phyloP scores from a whole-genome alignment of 2,329 filamentous ascomycete species.

The Calycina marina region DNA sequence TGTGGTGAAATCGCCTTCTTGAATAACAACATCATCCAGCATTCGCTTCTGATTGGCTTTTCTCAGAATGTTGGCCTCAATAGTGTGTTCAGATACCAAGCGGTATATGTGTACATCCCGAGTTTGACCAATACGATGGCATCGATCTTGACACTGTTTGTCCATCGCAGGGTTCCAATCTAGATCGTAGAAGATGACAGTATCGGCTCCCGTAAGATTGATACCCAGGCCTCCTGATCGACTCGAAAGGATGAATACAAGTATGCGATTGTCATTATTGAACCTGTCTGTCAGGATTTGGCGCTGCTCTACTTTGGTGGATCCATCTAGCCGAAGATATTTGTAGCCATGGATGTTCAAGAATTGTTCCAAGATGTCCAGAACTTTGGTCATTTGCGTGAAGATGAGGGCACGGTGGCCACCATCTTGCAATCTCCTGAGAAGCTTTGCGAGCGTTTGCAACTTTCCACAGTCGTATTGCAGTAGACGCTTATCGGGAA shows the following conservation, averaged over 20 bases:
- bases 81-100: constrained; percentile 82
- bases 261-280: constrained; percentile 83
- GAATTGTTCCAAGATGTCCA: constrained; percentile 95
- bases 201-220: constrained; percentile 92
- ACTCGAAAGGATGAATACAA: constrained; percentile 91
- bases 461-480: constrained; percentile 98
- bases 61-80: constrained; percentile 92
- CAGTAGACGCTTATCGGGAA: constrained; percentile 88
- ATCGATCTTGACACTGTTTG: constrained; percentile 95
- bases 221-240: constrained; percentile 90
- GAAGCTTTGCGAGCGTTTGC: constrained; percentile 71
- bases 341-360: constrained; percentile 96
- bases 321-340: constrained; percentile 90
- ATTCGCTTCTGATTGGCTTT: constrained; percentile 97
- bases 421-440: constrained; percentile 75
- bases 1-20: constrained; percentile 94
- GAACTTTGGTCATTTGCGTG: constrained; percentile 97
- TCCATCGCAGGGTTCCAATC: constrained; percentile 99
- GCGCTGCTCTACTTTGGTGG: constrained; percentile 88
- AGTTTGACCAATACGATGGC: constrained; percentile 93
- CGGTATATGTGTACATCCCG: constrained; percentile 97
- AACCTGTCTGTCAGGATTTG: constrained; percentile 94
- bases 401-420: constrained; percentile 95
- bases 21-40: constrained; percentile 94
- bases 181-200: constrained; percentile 96